Conservation (phyloP, 164 flowering plant species). For the Nelumbo lutea region DNA sequence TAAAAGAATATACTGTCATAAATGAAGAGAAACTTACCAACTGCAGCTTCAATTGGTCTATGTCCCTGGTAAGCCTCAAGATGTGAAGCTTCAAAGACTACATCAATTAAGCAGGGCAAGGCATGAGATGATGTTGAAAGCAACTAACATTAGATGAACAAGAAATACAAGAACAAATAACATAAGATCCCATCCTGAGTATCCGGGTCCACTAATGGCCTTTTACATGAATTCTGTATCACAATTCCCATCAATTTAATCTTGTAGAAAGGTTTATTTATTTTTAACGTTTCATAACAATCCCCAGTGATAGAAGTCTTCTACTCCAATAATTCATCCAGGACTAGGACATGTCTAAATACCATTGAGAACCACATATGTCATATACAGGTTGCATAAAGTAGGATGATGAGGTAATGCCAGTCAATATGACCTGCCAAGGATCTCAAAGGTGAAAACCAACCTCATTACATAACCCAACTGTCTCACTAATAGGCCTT, state of each 20-base stretch:
- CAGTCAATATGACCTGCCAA: background rate
- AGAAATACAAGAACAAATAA: background rate
- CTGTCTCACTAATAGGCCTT: background rate
- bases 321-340: background rate
- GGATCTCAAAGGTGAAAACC: background rate
- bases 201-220: too few species aligned
- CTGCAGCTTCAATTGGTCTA: conserved; percentile 50
- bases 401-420: background rate
- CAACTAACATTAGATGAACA: background rate
- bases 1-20: background rate
- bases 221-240: too few species aligned
- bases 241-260: too few species aligned
- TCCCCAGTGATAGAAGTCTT: too few species aligned
- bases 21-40: conserved; percentile 45
- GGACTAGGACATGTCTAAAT: background rate
- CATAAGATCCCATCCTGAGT: background rate
- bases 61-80: conserved; percentile 51
- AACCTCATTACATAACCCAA: background rate
- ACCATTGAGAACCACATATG: background rate
- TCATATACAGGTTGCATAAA: background rate
- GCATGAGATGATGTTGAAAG: background rate
- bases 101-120: conserved; percentile 23
- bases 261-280: too few species aligned
- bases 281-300: too few species aligned
- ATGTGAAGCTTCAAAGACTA: conserved; percentile 95